Evolutionary conservation across 345 rosid genomes (phyloP), one percentile per base, ranked within the genome.

Genomic region (rapeseed (Brassica napus)): DNA sequence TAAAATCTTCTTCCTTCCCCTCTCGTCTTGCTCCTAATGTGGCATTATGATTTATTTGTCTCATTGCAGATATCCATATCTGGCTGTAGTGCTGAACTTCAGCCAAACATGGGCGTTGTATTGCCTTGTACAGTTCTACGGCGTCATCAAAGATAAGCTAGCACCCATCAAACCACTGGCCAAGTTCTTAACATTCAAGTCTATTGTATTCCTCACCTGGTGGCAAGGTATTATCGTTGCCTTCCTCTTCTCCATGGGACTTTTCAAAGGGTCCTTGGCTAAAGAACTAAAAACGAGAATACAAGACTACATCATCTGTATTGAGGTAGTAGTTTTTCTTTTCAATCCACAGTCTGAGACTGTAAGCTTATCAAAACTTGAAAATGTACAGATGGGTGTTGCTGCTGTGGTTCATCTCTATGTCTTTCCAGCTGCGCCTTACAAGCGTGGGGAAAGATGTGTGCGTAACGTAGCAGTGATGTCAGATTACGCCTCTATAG

Each of bases 381-480:
- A 3, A 55, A 57, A 30, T 32, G 28, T 32, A 68, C 91, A 95
- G 99, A 95, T 95, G 99, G 99, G 99, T 52, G 23, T 93, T 69
- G 98, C 99, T 31, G 98, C 99, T 52, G 83, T 93, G 32, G 98
- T 93, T 81, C 99, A 95, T 86, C 94, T 93, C 18, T 87, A 88
- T 67, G 98, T 95, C 71, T 95, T 95, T 78, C 97, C 99, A 35
- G 94, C 98, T 28, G 88, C 84, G 28, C 91, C 96, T 63, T 95
- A 95, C 87, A 93, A 95, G 84, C 97, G 98, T 23, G 99, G 99
- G 68, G 99, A 95, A 82, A 89, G 99, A 85, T 93, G 99, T 82
- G 99, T 93, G n/a, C 97, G 97, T 62, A 95, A 95, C 85, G 94
- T 93, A 35, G 91, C 97, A 16, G 99, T 95, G 37, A 88, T 95